Percentiles rank a stretch among this genome's conserved stretches.
Evolutionary conservation across 2,329 filamentous ascomycete genomes (phyloP).

Genomic region (Gliomastix tumulicola): DNA sequence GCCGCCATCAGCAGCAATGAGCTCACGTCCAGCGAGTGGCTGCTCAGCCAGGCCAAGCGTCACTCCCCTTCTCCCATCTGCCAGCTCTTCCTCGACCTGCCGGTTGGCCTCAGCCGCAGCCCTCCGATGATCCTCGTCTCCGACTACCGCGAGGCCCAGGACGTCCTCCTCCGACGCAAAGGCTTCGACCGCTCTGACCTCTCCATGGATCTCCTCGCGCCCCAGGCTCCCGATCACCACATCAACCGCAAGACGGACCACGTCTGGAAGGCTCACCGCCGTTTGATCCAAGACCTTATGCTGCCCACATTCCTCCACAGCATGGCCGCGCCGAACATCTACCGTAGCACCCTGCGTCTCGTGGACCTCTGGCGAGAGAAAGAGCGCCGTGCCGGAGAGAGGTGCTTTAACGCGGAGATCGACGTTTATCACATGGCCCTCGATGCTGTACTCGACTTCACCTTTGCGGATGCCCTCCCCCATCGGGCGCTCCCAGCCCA

Average conservation of each 20-base stretch:
- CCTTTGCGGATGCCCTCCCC: slow-evolving; percentile 13
- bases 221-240: slow-evolving; percentile 23
- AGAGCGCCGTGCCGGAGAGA: slow-evolving; percentile 16
- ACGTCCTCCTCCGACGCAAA: slow-evolving; percentile 32
- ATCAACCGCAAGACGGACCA: slow-evolving; percentile 17
- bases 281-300: slow-evolving; percentile 29
- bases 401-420: slow-evolving; percentile 13
- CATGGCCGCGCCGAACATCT: slow-evolving; percentile 23
- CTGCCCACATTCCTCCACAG: slow-evolving; percentile 23
- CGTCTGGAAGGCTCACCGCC: slow-evolving; percentile 22
- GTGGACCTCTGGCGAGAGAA: slow-evolving; percentile 24
- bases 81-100: slow-evolving; percentile 39
- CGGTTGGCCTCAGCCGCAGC: no score
- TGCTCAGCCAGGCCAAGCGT: slow-evolving; percentile 8
- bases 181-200: slow-evolving; percentile 35
- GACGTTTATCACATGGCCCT: slow-evolving; percentile 21
- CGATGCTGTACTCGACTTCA: slow-evolving; percentile 19
- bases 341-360: slow-evolving; percentile 17
- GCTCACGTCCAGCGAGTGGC: slow-evolving; percentile 7
- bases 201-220: slow-evolving; percentile 21
- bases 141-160: slow-evolving; percentile 31
- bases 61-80: slow-evolving; percentile 30
- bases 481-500: not conserved
- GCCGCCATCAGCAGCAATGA: slow-evolving; percentile 2
- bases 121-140: slow-evolving; percentile 37